A percentile compares a stretch with the other conserved stretches of the same genome.
These are phyloP conservation scores for Penicillium sp. DNA, from an alignment of 2,329 filamentous ascomycete genomes.

Conservation along the genomic window DNA sequence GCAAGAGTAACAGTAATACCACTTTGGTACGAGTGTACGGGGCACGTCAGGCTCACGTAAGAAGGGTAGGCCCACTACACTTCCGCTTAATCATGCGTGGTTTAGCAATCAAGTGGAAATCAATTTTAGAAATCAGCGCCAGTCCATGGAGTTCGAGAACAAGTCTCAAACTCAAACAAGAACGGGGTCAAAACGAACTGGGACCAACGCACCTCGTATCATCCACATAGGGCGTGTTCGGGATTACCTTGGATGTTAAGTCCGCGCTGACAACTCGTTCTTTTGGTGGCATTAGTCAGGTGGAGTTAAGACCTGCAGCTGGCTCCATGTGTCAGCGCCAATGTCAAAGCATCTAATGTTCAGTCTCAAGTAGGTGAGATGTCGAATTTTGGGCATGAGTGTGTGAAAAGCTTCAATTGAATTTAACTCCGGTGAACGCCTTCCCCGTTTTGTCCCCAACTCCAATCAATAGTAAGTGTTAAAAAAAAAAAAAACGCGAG, in stretches of 20 bases:
- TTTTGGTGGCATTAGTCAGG: slow-evolving; percentile 13
- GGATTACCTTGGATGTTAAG: background rate
- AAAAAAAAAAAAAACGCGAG: background rate
- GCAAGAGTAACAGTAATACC: background rate
- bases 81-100: background rate
- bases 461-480: slow-evolving; percentile 3
- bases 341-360: background rate
- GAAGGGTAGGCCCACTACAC: background rate
- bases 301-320: slow-evolving; percentile 9
- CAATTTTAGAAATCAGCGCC: background rate
- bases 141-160: background rate
- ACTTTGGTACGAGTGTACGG: too few relatives aligned
- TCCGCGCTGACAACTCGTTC: slow-evolving; percentile 1
- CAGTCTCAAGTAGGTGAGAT: background rate
- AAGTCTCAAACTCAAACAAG: background rate
- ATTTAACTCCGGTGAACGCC: background rate
- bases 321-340: slow-evolving; percentile 11
- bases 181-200: background rate
- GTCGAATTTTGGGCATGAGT: background rate
- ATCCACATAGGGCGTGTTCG: background rate
- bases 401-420: background rate
- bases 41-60: background rate
- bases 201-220: slow-evolving; percentile 1
- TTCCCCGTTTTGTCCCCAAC: slow-evolving; percentile 17
- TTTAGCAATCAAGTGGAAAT: background rate